A percentile compares a stretch with the other conserved stretches of the same genome.
These are phyloP conservation scores for Metschnikowia henanensis DNA, from an alignment of 805 yeast species.

Conservation along the genomic window DNA sequence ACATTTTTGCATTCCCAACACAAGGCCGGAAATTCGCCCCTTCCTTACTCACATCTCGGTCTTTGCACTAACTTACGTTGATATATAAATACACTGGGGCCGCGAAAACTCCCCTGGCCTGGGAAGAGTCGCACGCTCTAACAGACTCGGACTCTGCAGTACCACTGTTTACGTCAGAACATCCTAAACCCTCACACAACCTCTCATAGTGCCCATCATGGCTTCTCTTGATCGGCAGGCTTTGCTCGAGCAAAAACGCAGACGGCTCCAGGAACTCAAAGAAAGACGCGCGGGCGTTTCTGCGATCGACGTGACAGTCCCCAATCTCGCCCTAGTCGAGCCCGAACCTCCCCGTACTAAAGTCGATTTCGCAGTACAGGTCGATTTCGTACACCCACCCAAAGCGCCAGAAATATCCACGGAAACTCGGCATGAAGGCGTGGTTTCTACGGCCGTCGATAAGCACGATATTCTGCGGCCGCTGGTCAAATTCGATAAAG, in stretches of 20 bases:
- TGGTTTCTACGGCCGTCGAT: background rate
- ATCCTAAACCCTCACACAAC: background rate
- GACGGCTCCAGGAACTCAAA: constrained; percentile 30
- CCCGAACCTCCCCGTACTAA: constrained; percentile 5
- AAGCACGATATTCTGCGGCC: background rate
- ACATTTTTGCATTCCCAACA: too few species aligned
- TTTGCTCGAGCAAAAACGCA: constrained; percentile 40
- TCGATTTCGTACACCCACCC: constrained; percentile 18
- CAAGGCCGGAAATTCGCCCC: too few species aligned
- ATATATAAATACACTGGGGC: too few species aligned
- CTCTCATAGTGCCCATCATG: background rate
- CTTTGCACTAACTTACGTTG: too few species aligned
- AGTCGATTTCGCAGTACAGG: constrained; percentile 31
- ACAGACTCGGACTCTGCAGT: constrained; percentile 11
- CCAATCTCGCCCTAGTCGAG: constrained; percentile 3
- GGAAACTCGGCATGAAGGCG: background rate
- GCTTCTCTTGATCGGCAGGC: constrained; percentile 30
- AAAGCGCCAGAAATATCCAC: background rate
- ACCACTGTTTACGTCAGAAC: constrained; percentile 11
- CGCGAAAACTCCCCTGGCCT: too few species aligned
- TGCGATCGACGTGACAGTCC: constrained; percentile 15
- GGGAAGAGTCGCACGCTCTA: background rate
- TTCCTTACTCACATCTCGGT: too few species aligned
- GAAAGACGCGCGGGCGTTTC: constrained; percentile 21
- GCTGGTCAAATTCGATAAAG: constrained; percentile 21